phyloP scores from a whole-genome alignment of 2,329 filamentous ascomycete species.

The Leptographium procerum region DNA sequence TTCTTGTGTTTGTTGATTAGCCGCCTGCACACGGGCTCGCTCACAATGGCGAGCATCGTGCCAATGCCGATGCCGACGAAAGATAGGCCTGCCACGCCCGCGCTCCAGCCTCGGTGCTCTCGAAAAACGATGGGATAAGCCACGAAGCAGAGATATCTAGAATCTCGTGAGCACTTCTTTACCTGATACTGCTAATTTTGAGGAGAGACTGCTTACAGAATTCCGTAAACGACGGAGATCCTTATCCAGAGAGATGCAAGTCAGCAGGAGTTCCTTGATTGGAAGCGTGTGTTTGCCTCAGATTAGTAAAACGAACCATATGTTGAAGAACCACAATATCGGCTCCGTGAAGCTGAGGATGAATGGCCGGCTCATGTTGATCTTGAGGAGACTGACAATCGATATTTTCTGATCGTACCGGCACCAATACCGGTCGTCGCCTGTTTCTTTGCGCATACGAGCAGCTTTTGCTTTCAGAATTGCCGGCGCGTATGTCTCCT shows the following conservation, averaged over 20 bases:
- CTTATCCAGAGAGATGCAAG: conserved; percentile 23
- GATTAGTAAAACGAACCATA: conserved; percentile 36
- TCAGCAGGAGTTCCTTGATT: background rate
- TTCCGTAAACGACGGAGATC: conserved; percentile 75
- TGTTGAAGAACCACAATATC: conserved; percentile 60
- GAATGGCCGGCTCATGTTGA: conserved; percentile 69
- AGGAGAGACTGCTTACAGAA: conserved; percentile 34
- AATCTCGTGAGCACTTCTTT: conserved; percentile 17
- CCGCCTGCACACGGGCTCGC: conserved; percentile 61
- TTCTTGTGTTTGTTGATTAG: conserved; percentile 67
- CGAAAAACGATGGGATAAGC: conserved; percentile 80
- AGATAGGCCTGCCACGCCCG: conserved; percentile 62
- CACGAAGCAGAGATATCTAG: conserved; percentile 73
- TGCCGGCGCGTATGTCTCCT: conserved; percentile 67
- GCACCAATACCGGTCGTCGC: conserved; percentile 64
- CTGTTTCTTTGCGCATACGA: conserved; percentile 52
- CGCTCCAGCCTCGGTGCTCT: conserved; percentile 62
- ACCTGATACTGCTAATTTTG: background rate
- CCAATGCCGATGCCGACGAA: conserved; percentile 64
- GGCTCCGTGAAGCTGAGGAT: conserved; percentile 69
- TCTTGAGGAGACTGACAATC: conserved; percentile 55
- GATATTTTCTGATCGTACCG: conserved; percentile 63
- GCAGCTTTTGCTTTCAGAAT: conserved; percentile 58
- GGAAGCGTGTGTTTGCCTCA: background rate
- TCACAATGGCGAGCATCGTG: conserved; percentile 47